These are phyloP conservation scores for Ceratorhiza oryzae-sativae DNA, from an alignment of 1,284 basidiomycete species.

Conservation along the genomic window DNA sequence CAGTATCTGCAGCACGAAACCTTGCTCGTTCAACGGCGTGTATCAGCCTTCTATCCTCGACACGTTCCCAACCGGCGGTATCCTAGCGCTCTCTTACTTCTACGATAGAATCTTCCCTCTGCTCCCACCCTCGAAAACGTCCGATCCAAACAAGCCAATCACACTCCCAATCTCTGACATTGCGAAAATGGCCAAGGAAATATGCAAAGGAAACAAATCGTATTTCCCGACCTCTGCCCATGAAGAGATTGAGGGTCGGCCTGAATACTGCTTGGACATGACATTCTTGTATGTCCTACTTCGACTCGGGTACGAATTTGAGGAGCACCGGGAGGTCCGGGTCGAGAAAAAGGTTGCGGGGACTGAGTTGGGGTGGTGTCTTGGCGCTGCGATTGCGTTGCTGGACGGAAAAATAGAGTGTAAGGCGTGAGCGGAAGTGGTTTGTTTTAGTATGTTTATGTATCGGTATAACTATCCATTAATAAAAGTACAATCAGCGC, in stretches of 20 bases:
- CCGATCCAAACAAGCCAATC: slow-evolving; percentile 43
- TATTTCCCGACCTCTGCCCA: slow-evolving; percentile 11
- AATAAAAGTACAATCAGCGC: background rate
- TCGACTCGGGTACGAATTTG: slow-evolving; percentile 84
- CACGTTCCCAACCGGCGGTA: slow-evolving; percentile 80
- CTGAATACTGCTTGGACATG: slow-evolving; percentile 95
- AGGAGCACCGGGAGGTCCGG: slow-evolving; percentile 67
- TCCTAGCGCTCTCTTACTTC: slow-evolving; percentile 94
- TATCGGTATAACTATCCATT: slow-evolving; percentile 9
- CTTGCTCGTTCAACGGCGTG: slow-evolving; percentile 96
- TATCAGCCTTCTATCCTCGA: slow-evolving; percentile 96
- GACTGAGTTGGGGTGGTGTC: slow-evolving; percentile 94
- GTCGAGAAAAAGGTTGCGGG: slow-evolving; percentile 90
- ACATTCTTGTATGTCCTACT: slow-evolving; percentile 94
- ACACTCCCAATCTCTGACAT: slow-evolving; percentile 68
- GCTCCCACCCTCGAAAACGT: slow-evolving; percentile 54
- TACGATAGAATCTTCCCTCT: slow-evolving; percentile 92
- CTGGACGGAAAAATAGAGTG: slow-evolving; percentile 47
- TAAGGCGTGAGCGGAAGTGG: slow-evolving; percentile 10
- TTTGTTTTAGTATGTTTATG: background rate
- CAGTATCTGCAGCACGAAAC: slow-evolving; percentile 86
- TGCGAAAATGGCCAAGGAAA: slow-evolving; percentile 67
- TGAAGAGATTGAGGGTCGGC: slow-evolving; percentile 79
- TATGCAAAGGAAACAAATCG: slow-evolving; percentile 68
- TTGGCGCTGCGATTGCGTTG: slow-evolving; percentile 83